Evolutionary conservation across 2,329 filamentous ascomycete genomes (phyloP).

Genomic region (Knoxdaviesia proteae): DNA sequence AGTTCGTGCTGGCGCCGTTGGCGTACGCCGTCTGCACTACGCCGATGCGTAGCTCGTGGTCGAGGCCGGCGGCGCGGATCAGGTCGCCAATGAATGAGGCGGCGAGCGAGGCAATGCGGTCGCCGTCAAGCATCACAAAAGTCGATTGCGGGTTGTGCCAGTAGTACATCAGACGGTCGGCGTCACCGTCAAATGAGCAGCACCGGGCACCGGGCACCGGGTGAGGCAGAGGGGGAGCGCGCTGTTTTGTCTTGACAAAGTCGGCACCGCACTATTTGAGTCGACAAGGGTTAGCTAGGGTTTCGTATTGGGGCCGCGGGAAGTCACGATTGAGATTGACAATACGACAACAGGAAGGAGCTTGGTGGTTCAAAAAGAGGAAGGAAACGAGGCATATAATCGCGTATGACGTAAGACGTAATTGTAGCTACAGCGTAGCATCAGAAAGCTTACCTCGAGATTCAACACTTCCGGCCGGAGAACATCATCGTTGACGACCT

Average conservation of each 20-base stretch:
- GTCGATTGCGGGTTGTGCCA: constrained; percentile 63
- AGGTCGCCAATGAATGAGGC: constrained; percentile 88
- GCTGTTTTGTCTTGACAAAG: constrained; percentile 92
- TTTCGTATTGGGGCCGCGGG: constrained; percentile 3
- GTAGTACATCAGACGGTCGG: constrained; percentile 90
- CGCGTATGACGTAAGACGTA: not conserved
- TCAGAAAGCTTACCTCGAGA: constrained; percentile 43
- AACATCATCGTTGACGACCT: constrained; percentile 82
- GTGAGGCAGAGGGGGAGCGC: constrained; percentile 66
- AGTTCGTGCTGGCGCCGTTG: constrained; percentile 84
- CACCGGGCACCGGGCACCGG: constrained; percentile 56
- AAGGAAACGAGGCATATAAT: not conserved
- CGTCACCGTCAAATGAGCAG: constrained; percentile 87
- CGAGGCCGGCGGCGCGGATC: constrained; percentile 56
- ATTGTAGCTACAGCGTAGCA: not conserved
- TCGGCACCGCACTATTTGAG: constrained; percentile 63
- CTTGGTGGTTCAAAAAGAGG: not conserved
- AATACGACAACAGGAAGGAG: constrained; percentile 1
- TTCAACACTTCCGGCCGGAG: constrained; percentile 79
- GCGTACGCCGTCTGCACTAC: constrained; percentile 96
- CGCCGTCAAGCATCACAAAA: constrained; percentile 87
- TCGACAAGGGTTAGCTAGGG: constrained; percentile 3
- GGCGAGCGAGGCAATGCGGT: constrained; percentile 86
- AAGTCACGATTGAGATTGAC: not conserved
- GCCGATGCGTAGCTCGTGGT: constrained; percentile 67